Evolutionary conservation across 768 basidiomycete genomes (phyloP), one percentile per base, ranked within the genome.

Genomic region (Coprinellus micaceus): DNA sequence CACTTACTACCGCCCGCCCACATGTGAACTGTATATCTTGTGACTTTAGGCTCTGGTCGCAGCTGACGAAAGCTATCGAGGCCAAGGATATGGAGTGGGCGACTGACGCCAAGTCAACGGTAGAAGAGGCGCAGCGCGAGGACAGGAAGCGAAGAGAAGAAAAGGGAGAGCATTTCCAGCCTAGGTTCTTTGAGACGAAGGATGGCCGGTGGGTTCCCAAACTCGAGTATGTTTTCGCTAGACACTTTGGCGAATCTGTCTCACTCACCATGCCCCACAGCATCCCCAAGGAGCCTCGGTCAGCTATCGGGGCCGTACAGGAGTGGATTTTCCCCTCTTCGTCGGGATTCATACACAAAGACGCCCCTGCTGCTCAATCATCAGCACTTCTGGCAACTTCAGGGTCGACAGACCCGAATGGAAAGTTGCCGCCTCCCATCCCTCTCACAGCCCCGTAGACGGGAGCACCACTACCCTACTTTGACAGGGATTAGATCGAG

Each of bases 21-120:
- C n/a, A n/a, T n/a, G n/a, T n/a, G n/a, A n/a, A n/a, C n/a, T n/a
- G n/a, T n/a, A n/a, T n/a, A n/a, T n/a, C n/a, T n/a, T n/a, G n/a
- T n/a, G n/a, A n/a, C n/a, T 54, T 12, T 61, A 87, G 89, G 63
- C 71, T 98, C 52, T 99, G 97, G 97, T 66, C 75, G 37, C 78
- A 84, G 45, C 74, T 99, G 41, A 98, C 97, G 24, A 74, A 78
- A 17, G 97, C 96, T 19, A 98, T 99, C 70, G 68, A 79, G 28
- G 77, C 77, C 29, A 91, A 88, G 66, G 94, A 99, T 69, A 96
- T 98, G 93, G 92, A 95, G 63, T 86, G 83, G 11, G 97, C 97
- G 22, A 97, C 94, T 3, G 82, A 82, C 25, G 91, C 93, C 47
- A 99, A 99, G 78, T 82, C 83, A 2, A 79, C 80, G 12, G 91